Conservation (phyloP, 2,329 filamentous ascomycete genomes). For the Alternaria sp. region DNA sequence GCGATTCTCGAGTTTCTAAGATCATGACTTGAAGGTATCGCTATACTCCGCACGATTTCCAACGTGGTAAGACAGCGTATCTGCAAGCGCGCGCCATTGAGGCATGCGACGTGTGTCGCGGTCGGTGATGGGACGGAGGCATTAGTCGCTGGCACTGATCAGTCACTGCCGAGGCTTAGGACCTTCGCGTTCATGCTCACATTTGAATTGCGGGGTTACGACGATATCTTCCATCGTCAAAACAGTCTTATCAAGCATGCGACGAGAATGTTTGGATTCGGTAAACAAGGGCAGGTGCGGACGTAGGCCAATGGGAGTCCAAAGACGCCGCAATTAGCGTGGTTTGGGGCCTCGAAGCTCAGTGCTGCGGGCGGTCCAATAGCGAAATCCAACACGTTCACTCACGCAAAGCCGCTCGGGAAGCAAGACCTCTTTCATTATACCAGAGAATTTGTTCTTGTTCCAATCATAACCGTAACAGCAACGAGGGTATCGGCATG, state of each 20-base stretch:
- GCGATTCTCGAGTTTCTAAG: slow-evolving; percentile 38
- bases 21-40: slow-evolving; percentile 40
- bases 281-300: slow-evolving; percentile 35
- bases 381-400: not conserved
- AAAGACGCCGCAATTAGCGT: slow-evolving; percentile 16
- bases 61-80: slow-evolving; percentile 48
- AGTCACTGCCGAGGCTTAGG: slow-evolving; percentile 6
- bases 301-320: slow-evolving; percentile 27
- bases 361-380: not conserved
- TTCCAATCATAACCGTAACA: slow-evolving; percentile 26
- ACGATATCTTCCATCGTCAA: slow-evolving; percentile 35
- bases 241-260: slow-evolving; percentile 6
- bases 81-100: slow-evolving; percentile 47
- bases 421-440: not conserved
- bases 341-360: not conserved
- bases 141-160: slow-evolving; percentile 33
- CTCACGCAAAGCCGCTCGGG: not conserved
- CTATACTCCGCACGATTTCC: slow-evolving; percentile 45
- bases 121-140: slow-evolving; percentile 48
- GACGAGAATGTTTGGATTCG: slow-evolving; percentile 26
- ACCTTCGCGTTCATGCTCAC: slow-evolving; percentile 9
- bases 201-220: slow-evolving; percentile 42
- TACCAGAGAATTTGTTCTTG: slow-evolving; percentile 4
- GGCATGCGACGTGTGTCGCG: slow-evolving; percentile 47
- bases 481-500: slow-evolving; percentile 46